Percentiles rank a stretch among this genome's conserved stretches.
Conservation (phyloP, 2,329 filamentous ascomycete genomes). For the Monilinia laxa region DNA sequence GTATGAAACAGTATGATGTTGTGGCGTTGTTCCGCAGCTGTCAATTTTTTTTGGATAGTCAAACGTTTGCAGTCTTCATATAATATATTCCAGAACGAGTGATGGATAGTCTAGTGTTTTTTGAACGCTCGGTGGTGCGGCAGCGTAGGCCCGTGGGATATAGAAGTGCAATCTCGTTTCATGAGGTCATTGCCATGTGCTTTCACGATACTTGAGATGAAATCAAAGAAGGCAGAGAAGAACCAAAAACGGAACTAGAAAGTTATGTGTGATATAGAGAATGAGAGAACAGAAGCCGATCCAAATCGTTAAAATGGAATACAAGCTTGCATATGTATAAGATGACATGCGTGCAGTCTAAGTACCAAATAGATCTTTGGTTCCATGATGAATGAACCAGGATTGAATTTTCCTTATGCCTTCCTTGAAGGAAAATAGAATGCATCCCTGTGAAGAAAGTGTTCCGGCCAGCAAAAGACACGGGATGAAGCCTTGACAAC, state of each 20-base stretch:
- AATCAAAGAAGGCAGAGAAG: slow-evolving; percentile 20
- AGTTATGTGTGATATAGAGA: slow-evolving; percentile 1
- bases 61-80: slow-evolving; percentile 8
- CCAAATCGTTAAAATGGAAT: background rate
- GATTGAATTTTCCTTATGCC: slow-evolving; percentile 11
- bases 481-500: slow-evolving; percentile 11
- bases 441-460: slow-evolving; percentile 10
- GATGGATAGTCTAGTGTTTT: slow-evolving; percentile 5
- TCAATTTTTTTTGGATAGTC: slow-evolving; percentile 2
- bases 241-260: slow-evolving; percentile 15
- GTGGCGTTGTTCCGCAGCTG: slow-evolving; percentile 7
- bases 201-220: slow-evolving; percentile 20
- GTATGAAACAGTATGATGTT: background rate
- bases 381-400: slow-evolving; percentile 13
- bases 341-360: slow-evolving; percentile 9
- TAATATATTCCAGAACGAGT: slow-evolving; percentile 14
- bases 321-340: slow-evolving; percentile 23
- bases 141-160: slow-evolving; percentile 24
- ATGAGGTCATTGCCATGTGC: slow-evolving; percentile 29
- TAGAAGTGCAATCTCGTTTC: slow-evolving; percentile 25
- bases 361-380: background rate
- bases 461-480: slow-evolving; percentile 12
- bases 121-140: slow-evolving; percentile 27
- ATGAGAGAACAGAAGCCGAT: background rate
- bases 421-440: slow-evolving; percentile 15